Percentiles rank a stretch among this genome's conserved stretches.
These are phyloP conservation scores for Mucor racemosus DNA, from an alignment of 371 early-diverging fungal species.

Conservation along the genomic window DNA sequence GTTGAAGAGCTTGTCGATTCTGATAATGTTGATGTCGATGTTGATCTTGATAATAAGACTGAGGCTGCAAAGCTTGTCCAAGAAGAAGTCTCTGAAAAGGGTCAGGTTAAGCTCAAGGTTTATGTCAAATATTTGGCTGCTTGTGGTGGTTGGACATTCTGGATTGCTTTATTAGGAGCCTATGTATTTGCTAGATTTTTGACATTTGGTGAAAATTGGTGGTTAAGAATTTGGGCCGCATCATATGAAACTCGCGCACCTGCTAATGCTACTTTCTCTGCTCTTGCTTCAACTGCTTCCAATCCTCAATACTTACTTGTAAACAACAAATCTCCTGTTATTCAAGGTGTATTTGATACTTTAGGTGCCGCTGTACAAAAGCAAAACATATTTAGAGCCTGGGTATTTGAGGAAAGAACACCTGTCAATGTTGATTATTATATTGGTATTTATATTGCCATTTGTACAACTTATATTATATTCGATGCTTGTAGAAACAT, in stretches of 20 bases:
- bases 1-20: conserved; percentile 40
- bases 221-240: conserved; percentile 38
- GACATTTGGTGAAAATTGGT: conserved; percentile 48
- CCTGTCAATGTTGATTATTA: conserved; percentile 36
- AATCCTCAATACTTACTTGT: not conserved
- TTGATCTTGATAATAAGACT: conserved; percentile 28
- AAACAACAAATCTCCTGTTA: conserved; percentile 3
- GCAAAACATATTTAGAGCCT: conserved; percentile 29
- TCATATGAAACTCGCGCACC: conserved; percentile 16
- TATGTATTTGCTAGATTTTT: conserved; percentile 55
- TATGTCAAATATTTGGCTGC: conserved; percentile 69
- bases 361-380: conserved; percentile 25
- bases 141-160: conserved; percentile 68
- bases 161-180: conserved; percentile 47
- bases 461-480: conserved; percentile 20
- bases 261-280: not conserved
- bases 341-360: conserved; percentile 27
- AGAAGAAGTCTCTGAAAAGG: conserved; percentile 51
- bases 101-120: conserved; percentile 62
- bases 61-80: conserved; percentile 50
- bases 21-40: conserved; percentile 34
- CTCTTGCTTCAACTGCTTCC: not conserved
- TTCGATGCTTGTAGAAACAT: conserved; percentile 32
- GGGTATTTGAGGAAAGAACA: conserved; percentile 29
- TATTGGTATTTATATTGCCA: conserved; percentile 27